Evolutionary conservation across 2,329 filamentous ascomycete genomes (phyloP), one percentile per base, ranked within the genome.

Genomic region (Exophiala viscosa): DNA sequence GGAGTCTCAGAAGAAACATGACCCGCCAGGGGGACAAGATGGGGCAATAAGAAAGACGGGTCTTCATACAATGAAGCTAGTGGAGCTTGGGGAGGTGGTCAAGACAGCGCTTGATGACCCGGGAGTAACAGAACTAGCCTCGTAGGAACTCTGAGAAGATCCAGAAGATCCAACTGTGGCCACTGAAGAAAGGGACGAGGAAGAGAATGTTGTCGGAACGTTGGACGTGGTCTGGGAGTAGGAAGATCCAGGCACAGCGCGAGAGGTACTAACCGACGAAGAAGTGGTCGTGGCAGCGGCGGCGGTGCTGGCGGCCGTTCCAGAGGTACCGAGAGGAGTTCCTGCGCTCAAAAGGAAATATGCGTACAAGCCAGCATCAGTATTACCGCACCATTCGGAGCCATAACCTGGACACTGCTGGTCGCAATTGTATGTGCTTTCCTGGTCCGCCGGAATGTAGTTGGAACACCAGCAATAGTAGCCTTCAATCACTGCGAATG

Each of bases 401-500:
- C 69, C 69, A 60, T 72, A 77, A n/a, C 75, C 75, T 9, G 75
- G 74, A 49, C 75, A 78, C 15, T 56, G 42, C 36, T 67, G 61
- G 49, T 67, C 62, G 62, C 75, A 78, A 5, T 70, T 58, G 1
- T 63, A 62, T 3, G 64, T 62, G 41, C 63, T 67, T 6, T 67
- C 66, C 5, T 66, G 69, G 34, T 66, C 55, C 6, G 67, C 65
- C 2, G 75, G 75, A 10, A 65, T 66, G 46, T 74, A 70, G 53
- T 77, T 71, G 7, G 75, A 73, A 61, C 75, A 78, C 75, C 75
- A 78, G 62, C 75, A 78, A 14, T 65, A 63, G 48, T 72, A 68
- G n/a, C 65, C 70, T 58, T 74, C 73, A 8, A 77, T 50, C 34
- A 78, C 66, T 11, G 69, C 75, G 52, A 76, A 73, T 2, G 73